Evolutionary conservation across 176 grass and related monocot species (phyloP), one percentile per base, ranked within the genome.

Genomic region (Carex pumila): DNA sequence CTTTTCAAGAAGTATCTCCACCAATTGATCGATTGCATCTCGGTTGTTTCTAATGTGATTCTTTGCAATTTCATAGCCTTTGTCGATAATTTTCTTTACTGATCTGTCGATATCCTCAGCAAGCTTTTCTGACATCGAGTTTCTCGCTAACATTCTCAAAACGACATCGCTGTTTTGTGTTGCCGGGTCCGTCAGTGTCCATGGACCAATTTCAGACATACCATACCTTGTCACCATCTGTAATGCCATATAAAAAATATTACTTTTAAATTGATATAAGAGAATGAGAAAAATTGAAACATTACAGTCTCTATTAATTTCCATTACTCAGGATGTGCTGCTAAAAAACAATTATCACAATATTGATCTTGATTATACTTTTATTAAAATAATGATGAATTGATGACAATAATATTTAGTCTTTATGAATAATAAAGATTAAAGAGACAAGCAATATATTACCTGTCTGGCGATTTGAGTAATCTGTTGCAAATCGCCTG

Each of bases 121-220:
- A 22, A 97, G 94, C 85, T 85, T 92, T 88, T 97, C 90, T 11
- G 90, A 92, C 87, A 94, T 92, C 79, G 71, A 84, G 37, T 92
- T 94, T 64, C 88, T 69, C 4, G 92, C 85, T 79, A 92, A 79
- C 94, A 97, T 97, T 84, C 92, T 93, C 71, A 97, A 13, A 58
- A 94, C 88, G 6, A 97, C 81, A 72, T 94, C 92, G 17, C 90
- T 84, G 73, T 83, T 90, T 91, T 94, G 92, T 56, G 61, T 70
- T 6, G 84, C 79, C 25, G 87, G 87, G 32, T 92, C 89, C 2
- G 47, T 65, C 81, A 94, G 82, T 85, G 85, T 39, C 94, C 88
- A 91, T 60, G 92, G 88, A 79, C 92, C 87, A 29, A 97, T 88
- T 82, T 92, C 90, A 54, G 94, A 97, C 94, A 97, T 97, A 30